Conservation (phyloP, 306 rosid genomes). For the Pterocarpus macrocarpus region DNA sequence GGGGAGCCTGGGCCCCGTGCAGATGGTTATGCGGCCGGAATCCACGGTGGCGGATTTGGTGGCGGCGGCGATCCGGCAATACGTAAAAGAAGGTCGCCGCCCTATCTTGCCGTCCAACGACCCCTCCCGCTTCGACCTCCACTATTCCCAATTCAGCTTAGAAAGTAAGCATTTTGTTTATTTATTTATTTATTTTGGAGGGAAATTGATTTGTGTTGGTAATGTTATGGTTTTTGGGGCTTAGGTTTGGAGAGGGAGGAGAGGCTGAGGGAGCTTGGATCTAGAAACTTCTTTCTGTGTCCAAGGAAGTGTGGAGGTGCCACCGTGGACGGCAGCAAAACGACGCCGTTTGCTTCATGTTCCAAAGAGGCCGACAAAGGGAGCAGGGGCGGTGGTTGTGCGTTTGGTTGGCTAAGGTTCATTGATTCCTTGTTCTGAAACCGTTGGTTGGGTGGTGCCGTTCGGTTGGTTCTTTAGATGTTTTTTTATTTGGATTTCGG, state of each 20-base stretch:
- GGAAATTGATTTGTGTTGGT: background rate
- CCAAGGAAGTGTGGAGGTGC: slow-evolving; percentile 38
- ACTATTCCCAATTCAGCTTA: slow-evolving; percentile 92
- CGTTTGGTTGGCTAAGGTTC: slow-evolving; percentile 70
- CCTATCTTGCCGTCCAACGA: slow-evolving; percentile 68
- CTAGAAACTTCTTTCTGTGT: slow-evolving; percentile 84
- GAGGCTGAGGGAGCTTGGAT: slow-evolving; percentile 70
- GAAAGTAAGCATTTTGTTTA: slow-evolving; percentile 66
- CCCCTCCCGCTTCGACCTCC: slow-evolving; percentile 72
- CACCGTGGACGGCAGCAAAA: slow-evolving; percentile 16
- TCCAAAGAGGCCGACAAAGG: slow-evolving; percentile 60
- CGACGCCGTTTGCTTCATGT: slow-evolving; percentile 60
- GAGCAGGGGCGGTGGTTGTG: slow-evolving; percentile 47
- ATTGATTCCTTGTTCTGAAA: slow-evolving; percentile 60
- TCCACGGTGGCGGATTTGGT: slow-evolving; percentile 65
- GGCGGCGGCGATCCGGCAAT: slow-evolving; percentile 57
- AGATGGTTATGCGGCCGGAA: slow-evolving; percentile 71
- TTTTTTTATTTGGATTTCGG: background rate
- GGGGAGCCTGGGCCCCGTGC: slow-evolving; percentile 83
- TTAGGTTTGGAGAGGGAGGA: slow-evolving; percentile 79
- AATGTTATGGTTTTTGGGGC: background rate
- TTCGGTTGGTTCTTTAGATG: background rate
- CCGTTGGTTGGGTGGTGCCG: slow-evolving; percentile 3
- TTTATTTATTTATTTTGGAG: background rate
- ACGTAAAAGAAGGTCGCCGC: slow-evolving; percentile 83